Conservation (phyloP, 2,329 filamentous ascomycete genomes). For the Phoma herbarum region DNA sequence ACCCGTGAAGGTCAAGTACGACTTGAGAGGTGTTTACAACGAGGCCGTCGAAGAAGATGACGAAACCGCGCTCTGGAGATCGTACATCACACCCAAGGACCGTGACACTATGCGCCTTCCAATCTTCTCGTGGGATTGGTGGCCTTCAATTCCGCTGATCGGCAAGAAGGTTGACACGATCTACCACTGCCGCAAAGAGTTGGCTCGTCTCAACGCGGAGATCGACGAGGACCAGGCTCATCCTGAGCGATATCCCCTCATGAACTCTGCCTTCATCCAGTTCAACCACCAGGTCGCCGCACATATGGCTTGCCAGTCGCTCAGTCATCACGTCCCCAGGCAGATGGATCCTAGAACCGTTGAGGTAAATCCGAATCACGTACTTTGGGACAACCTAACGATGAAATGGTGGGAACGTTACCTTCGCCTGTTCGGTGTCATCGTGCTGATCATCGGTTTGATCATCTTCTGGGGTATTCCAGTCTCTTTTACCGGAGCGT, state of each 20-base stretch:
- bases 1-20: constrained; percentile 41
- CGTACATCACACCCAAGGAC: constrained; percentile 81
- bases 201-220: constrained; percentile 88
- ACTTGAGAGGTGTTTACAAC: constrained; percentile 43
- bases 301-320: constrained; percentile 95
- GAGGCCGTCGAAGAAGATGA: constrained; percentile 43
- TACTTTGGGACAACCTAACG: constrained; percentile 97
- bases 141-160: constrained; percentile 79
- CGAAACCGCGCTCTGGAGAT: constrained; percentile 72
- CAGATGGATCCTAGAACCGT: constrained; percentile 92
- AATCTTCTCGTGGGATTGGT: constrained; percentile 64
- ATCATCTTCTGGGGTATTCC: constrained; percentile 90
- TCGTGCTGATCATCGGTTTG: constrained; percentile 74
- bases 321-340: constrained; percentile 88
- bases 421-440: constrained; percentile 72
- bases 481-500: constrained; percentile 83
- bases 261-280: constrained; percentile 98
- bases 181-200: constrained; percentile 84
- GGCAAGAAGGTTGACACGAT: constrained; percentile 96
- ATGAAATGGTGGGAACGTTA: constrained; percentile 94
- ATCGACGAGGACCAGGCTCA: constrained; percentile 90
- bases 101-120: constrained; percentile 85
- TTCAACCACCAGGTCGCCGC: constrained; percentile 98
- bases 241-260: constrained; percentile 84
- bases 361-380: constrained; percentile 92